Base-by-base conservation (phyloP, 2,329 filamentous ascomycete species). In the Verticillium dahliae region DNA sequence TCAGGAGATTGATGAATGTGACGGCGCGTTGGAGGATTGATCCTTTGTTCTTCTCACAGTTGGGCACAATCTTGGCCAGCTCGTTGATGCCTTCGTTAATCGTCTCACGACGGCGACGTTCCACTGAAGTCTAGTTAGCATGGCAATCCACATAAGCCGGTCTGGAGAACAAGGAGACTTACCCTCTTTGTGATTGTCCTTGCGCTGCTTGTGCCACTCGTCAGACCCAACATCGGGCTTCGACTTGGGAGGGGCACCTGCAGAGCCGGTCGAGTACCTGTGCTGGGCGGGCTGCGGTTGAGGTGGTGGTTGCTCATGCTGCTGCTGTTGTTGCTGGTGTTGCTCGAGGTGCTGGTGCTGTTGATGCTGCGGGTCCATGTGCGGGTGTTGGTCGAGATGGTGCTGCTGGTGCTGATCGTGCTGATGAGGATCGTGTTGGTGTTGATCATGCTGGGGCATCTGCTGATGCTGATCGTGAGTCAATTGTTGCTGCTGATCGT, bases 11-110 rank as follows among this genome's bases (percentile, higher is more conserved):
- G 72, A 99, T 98, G 78, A 97, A 98, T 66, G 92, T 88, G 10
- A 97, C 94, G 0, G 95, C 92, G 38, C 94, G 91, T 72, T 96
- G 91, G 41, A 99, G 81, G 66, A 99, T 98, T 2, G 92, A 96
- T 0, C 95, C 95, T 77, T 99, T 99, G 81, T 99, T 98, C 82
- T 98, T 99, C 77, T 99, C 95, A 70, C 94, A 97, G 14, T 92
- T 92, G 0, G 95, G 95, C 0, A 99, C 95, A 67, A 99, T 96
- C 79, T 97, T 98, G 67, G 94, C 91, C 35, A 99, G 85, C 75
- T 98, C 95, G 71, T 97, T 98, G 69, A 99, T 99, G 58, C 95
- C 95, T 76, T 99, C 95, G 67, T 99, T 99, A 74, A 99, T 99
- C 0, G 95, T 97, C 77, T 99, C 95, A 65, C 95, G 91, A 55